phyloP scores from a whole-genome alignment of 192 early-diverging fungal genomes.

The Thamnidium elegans region DNA sequence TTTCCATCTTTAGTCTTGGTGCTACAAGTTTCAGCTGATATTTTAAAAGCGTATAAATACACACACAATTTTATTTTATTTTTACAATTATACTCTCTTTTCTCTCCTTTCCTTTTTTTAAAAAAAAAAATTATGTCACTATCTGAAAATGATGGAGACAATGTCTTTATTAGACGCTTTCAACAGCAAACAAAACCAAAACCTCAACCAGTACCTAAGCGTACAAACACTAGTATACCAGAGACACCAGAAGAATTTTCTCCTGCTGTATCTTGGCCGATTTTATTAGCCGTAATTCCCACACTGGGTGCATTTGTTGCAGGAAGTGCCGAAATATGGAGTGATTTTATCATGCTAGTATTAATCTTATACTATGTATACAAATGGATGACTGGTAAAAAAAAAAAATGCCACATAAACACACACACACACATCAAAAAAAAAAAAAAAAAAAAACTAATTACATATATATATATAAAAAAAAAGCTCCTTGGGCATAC shows the following conservation, averaged over 20 bases:
- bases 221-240: not conserved
- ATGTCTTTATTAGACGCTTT: not conserved
- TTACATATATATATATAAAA: not conserved
- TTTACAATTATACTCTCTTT: not conserved
- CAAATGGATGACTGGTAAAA: constrained; percentile 59
- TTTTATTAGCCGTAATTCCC: constrained; percentile 53
- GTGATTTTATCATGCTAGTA: constrained; percentile 52
- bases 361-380: constrained; percentile 59
- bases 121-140: not conserved
- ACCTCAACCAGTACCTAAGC: not conserved
- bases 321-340: constrained; percentile 58
- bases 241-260: constrained; percentile 4
- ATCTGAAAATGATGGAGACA: not conserved
- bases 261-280: constrained; percentile 47
- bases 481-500: constrained; percentile 57
- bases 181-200: not conserved
- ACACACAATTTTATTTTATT: not conserved
- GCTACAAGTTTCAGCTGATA: too few relatives aligned
- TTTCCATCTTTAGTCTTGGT: too few relatives aligned
- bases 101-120: not conserved
- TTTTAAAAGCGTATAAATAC: too few relatives aligned
- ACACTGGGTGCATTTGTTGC: constrained; percentile 54
- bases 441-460: not conserved
- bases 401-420: not conserved
- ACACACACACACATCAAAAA: not conserved